phyloP scores from a whole-genome alignment of 129 eudicot genomes.

The Flaveria linearis region DNA sequence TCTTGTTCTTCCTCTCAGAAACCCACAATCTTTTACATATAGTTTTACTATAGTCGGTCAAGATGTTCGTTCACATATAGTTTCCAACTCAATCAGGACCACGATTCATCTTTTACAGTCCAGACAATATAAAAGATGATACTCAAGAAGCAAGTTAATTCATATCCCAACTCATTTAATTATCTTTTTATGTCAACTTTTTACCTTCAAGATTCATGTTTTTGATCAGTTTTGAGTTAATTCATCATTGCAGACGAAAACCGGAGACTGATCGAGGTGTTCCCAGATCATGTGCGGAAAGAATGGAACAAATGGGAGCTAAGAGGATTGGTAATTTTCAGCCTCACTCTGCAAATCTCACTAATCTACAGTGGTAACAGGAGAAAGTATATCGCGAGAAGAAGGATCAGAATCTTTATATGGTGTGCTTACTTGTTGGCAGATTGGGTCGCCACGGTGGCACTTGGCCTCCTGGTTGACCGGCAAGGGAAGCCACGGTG shows the following conservation, averaged over 20 bases:
- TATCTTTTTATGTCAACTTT: neutral
- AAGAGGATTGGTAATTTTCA: constrained; percentile 40
- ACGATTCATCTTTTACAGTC: constrained; percentile 14
- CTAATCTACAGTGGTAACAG: constrained; percentile 40
- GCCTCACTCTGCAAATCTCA: constrained; percentile 41
- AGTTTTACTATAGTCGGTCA: too few species aligned
- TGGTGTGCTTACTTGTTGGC: constrained; percentile 59
- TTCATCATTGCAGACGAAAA: constrained; percentile 4
- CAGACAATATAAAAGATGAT: constrained; percentile 6
- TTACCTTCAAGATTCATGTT: neutral
- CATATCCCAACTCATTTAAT: neutral
- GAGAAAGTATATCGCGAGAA: constrained; percentile 37
- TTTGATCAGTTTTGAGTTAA: constrained; percentile 7
- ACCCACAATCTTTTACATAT: too few species aligned
- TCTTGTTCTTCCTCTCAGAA: too few species aligned
- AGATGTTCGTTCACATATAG: neutral
- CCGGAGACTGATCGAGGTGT: constrained; percentile 40
- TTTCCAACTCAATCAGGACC: neutral
- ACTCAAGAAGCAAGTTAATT: constrained; percentile 20
- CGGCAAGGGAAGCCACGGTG: constrained; percentile 30
- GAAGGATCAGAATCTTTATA: constrained; percentile 38
- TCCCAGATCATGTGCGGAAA: constrained; percentile 32
- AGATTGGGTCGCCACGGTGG: constrained; percentile 49
- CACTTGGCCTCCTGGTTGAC: constrained; percentile 45
- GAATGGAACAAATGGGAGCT: constrained; percentile 51